phyloP scores from a whole-genome alignment of 140 eudicot genomes.

The Ambrosia hybrid region DNA sequence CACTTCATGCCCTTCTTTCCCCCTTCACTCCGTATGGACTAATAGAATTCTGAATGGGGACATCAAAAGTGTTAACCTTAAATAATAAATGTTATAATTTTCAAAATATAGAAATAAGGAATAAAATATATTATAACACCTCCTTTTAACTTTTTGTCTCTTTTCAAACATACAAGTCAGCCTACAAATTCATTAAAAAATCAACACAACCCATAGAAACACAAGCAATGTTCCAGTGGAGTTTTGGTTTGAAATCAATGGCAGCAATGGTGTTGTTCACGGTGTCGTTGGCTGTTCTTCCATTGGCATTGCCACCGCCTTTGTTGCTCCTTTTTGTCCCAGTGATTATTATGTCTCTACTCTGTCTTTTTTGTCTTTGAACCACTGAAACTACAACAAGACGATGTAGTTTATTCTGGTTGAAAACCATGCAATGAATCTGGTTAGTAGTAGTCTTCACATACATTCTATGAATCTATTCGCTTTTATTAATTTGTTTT shows the following conservation, averaged over 20 bases:
- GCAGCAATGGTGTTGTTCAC: constrained; percentile 38
- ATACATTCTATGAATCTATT: constrained; percentile 29
- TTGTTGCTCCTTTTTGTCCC: constrained; percentile 41
- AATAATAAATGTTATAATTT: too few species aligned
- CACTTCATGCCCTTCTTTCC: too few species aligned
- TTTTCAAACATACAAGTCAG: too few species aligned
- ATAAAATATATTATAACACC: too few species aligned
- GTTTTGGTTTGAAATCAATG: constrained; percentile 31
- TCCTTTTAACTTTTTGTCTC: too few species aligned
- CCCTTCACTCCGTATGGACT: too few species aligned
- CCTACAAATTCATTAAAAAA: too few species aligned
- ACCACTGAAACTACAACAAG: constrained; percentile 34
- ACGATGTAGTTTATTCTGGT: constrained; percentile 17
- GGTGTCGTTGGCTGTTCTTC: constrained; percentile 37
- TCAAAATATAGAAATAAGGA: too few species aligned
- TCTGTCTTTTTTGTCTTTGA: constrained; percentile 34
- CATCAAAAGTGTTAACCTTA: too few species aligned
- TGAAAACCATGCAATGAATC: constrained; percentile 25
- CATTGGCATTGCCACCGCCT: constrained; percentile 55
- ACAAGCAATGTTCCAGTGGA: constrained; percentile 5
- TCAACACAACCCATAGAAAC: too few species aligned
- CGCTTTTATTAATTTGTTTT: constrained; percentile 11
- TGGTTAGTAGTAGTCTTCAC: constrained; percentile 1
- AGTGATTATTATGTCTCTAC: constrained; percentile 39
- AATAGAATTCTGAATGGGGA: too few species aligned